Conservation (phyloP, 805 yeast genomes). For the Yamadazyma takamatsuzukensis region DNA sequence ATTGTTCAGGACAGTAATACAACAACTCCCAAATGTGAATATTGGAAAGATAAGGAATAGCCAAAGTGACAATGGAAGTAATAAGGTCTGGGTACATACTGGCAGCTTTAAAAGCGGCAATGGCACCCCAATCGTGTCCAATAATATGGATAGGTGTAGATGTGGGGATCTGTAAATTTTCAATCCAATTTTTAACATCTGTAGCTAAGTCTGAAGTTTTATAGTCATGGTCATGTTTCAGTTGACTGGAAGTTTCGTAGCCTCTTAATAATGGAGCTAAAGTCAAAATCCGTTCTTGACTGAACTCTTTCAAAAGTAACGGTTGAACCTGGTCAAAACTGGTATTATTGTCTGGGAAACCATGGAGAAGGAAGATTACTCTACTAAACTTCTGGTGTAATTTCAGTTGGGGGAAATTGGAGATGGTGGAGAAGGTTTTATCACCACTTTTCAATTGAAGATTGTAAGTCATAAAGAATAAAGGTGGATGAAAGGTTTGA, state of each 20-base stretch:
- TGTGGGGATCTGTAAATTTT: slow-evolving; percentile 11
- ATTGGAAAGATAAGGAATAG: slow-evolving; percentile 34
- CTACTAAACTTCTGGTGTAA: slow-evolving; percentile 8
- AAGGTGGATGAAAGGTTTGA: too few species aligned
- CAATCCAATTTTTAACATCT: slow-evolving; percentile 33
- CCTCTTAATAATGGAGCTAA: slow-evolving; percentile 37
- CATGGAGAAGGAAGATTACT: slow-evolving; percentile 29
- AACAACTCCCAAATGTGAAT: slow-evolving; percentile 24
- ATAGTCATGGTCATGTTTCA: too few species aligned
- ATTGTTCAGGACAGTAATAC: slow-evolving; percentile 30
- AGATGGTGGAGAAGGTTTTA: slow-evolving; percentile 8
- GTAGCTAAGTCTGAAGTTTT: slow-evolving; percentile 26
- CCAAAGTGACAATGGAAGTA: slow-evolving; percentile 31
- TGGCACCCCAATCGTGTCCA: slow-evolving; percentile 46
- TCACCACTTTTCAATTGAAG: slow-evolving; percentile 9
- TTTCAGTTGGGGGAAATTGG: slow-evolving; percentile 5
- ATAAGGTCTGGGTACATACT: slow-evolving; percentile 30
- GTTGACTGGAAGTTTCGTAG: slow-evolving; percentile 31
- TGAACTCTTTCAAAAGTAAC: slow-evolving; percentile 15
- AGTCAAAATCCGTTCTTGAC: slow-evolving; percentile 16
- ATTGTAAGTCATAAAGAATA: too few species aligned
- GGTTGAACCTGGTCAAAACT: slow-evolving; percentile 24
- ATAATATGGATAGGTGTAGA: slow-evolving; percentile 31
- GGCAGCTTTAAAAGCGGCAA: slow-evolving; percentile 32
- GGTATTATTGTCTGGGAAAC: slow-evolving; percentile 37